Evolutionary conservation across 2,329 filamentous ascomycete species (phyloP).

Genomic region (Nemania sp.): DNA sequence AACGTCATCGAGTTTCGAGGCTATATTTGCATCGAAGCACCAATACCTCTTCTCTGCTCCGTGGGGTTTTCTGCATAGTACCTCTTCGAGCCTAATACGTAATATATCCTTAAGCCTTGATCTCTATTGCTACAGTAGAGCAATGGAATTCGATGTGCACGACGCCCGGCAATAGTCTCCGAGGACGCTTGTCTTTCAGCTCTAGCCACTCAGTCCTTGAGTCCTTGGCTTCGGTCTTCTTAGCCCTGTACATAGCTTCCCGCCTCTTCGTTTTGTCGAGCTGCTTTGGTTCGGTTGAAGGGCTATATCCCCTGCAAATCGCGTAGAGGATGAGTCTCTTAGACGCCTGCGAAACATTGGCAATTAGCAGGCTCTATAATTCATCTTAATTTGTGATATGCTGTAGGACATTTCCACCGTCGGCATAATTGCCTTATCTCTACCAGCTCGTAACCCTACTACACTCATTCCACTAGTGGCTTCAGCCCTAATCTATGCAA

Average conservation of each 20-base stretch:
- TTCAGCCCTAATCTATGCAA: neutral
- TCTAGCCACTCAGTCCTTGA: neutral
- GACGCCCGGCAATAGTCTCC: neutral
- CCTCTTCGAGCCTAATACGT: neutral
- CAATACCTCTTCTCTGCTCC: neutral
- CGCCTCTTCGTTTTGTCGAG: neutral
- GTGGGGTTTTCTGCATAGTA: neutral
- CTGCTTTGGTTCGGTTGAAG: neutral
- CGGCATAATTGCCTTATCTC: too few species aligned
- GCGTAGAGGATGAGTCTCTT: neutral
- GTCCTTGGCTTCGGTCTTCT: neutral
- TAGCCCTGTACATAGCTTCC: neutral
- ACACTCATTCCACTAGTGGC: neutral
- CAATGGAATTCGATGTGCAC: neutral
- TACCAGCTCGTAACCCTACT: too few species aligned
- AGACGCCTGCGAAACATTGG: neutral
- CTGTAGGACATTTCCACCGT: too few species aligned
- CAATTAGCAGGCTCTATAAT: too few species aligned
- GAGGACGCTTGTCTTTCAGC: neutral
- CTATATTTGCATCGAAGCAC: neutral
- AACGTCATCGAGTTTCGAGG: neutral
- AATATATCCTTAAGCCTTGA: neutral
- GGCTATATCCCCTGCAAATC: neutral
- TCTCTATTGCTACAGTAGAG: neutral
- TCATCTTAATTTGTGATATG: too few species aligned